Evolutionary conservation across 257 asterid genomes (phyloP), one percentile per base, ranked within the genome.

Genomic region (Gentiana straminea): DNA sequence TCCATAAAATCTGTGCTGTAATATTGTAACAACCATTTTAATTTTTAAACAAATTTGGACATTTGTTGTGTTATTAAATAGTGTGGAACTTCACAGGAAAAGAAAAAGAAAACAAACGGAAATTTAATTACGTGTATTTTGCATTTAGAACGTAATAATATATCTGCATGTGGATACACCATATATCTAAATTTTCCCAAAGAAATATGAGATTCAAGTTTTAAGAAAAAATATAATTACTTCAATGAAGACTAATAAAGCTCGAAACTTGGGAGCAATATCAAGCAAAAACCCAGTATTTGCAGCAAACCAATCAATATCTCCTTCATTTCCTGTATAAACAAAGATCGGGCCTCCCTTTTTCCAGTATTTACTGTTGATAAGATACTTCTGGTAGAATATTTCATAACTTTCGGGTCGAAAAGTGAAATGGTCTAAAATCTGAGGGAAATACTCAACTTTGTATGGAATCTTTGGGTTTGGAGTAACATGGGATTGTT

Each of bases 321-420:
- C 85, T 36, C 92, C 93, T 83, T 86, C 95, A 64, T 86, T 86
- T 8, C 93, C 93, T 6, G 95, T 79, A 73, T 80, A 86, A 4
- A 86, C 93, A 75, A 86, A 83, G 0, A 86, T 76, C 13, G 93
- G 87, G 45, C 57, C 81, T 59, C 89, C 89, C 50, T 70, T 77
- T 4, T 67, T 50, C 95, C 95, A 86, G 58, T 65, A 68, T 41
- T 77, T 52, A 44, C 68, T 76, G 70, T 83, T 83, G 59, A 83
- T 75, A 3, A 86, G 95, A 51, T 86, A 83, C 57, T 86, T 86
- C 62, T 82, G 93, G 51, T 77, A 67, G 75, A 86, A 86, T 10
- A 73, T 64, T 68, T 59, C 73, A 65, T 79, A 86, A 51, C 93
- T 83, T 24, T 52, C 61, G 11, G 86, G 85, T 51, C 53, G 56